Base-by-base conservation (phyloP, 2,329 filamentous ascomycete genomes). In the Xylaria sp. region DNA sequence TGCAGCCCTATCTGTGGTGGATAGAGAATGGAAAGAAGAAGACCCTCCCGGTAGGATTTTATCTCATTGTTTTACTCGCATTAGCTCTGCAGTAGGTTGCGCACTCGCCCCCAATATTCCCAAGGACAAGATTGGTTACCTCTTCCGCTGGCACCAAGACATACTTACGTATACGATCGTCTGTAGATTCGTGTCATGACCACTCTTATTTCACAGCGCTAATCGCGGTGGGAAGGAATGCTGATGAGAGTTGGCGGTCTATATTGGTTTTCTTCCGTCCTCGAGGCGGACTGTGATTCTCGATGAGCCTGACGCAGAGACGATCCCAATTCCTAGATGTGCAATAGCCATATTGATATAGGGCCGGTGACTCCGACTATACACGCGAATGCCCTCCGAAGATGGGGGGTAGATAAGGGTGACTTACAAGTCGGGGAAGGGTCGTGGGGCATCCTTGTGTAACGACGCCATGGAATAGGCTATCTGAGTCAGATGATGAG, bases 401-500 rank as follows among this genome's bases (percentile, higher is more conserved):
- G n/a, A 59, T 51, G 26, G 40, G 40, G 33, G 59, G 51, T 28
- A 49, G 63, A 66, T 68, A 59, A 62, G 62, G 61, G 57, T 48
- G 54, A 26, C 53, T 48, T 59, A 26, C 53, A 56, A 20, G 51
- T 62, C 31, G 40, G 17, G 36, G 54, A 28, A 28, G 20, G 20
- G 36, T n/a, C 33, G 28, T n/a, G 36, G 13, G 28, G 23, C 33
- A 31, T 31, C 23, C 42, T 44, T n/a, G 17, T 54, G 62, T 57
- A 62, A 44, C 40, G 33, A 51, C 42, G 36, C 10, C 13, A n/a
- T 46, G 15, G 10, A 58, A 58, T 65, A 60, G 63, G 64, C 67
- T 66, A 63, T 68, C 68, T 70, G 68, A 70, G 54, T 70, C 63
- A 70, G 66, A 68, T 65, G 61, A 65, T 49, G 54, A 68, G 46